Percentiles rank a stretch among this genome's conserved stretches.
These are phyloP conservation scores for Leccinum truebloodii DNA, from an alignment of 768 basidiomycete species.

Conservation along the genomic window DNA sequence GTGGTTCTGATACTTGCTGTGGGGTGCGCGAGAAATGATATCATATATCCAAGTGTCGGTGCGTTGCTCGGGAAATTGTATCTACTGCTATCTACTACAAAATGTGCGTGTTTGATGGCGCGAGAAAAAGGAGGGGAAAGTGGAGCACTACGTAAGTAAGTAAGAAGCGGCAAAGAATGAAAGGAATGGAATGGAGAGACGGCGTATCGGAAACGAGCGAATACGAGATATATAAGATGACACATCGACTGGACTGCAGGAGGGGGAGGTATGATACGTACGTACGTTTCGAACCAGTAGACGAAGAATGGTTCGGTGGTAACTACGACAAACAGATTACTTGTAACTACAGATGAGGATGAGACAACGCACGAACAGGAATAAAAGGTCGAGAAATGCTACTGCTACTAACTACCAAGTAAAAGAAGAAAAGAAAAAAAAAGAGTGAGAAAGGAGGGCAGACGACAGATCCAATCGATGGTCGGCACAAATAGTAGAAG, in stretches of 20 bases:
- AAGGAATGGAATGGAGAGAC: neutral
- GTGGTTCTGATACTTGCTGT: no score
- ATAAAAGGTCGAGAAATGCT: slow-evolving; percentile 19
- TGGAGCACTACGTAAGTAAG: neutral
- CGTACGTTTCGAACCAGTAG: slow-evolving; percentile 7
- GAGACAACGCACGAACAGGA: slow-evolving; percentile 27
- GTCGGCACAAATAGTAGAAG: slow-evolving; percentile 32
- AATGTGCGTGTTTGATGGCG: slow-evolving; percentile 17
- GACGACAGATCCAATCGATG: slow-evolving; percentile 25
- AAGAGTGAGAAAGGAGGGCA: slow-evolving; percentile 2
- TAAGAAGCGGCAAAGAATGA: neutral
- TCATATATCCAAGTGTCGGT: slow-evolving; percentile 23
- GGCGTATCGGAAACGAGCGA: slow-evolving; percentile 5
- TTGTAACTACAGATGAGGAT: slow-evolving; percentile 33
- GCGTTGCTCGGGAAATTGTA: slow-evolving; percentile 31
- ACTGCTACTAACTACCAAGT: slow-evolving; percentile 28
- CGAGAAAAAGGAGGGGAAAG: neutral
- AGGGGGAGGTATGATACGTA: slow-evolving; percentile 16
- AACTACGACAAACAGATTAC: slow-evolving; percentile 29
- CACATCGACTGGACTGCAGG: neutral
- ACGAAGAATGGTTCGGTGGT: slow-evolving; percentile 37
- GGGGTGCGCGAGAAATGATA: neutral
- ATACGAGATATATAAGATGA: slow-evolving; percentile 7
- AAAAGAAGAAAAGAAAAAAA: neutral
- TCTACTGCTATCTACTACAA: slow-evolving; percentile 42